Evolutionary conservation across 768 basidiomycete genomes (phyloP), one percentile per base, ranked within the genome.

Genomic region (Inosperma sp.): DNA sequence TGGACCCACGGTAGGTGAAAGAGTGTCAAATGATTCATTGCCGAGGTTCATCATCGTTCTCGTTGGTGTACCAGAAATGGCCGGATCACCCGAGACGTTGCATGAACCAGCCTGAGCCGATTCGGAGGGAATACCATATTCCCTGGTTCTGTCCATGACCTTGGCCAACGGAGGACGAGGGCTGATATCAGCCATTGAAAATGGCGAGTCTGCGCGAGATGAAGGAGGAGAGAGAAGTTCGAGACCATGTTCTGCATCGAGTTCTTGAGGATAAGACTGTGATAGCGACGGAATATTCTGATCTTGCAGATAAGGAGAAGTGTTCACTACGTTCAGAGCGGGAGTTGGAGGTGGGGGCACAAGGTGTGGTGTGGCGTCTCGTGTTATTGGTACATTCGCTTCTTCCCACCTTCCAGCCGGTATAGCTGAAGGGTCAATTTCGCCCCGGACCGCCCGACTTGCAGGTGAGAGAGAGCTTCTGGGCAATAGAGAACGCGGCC

Each of bases 161-260:
- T 50, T 51, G 14, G 57, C 52, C 13, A 54, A 13, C 3, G 51
- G 23, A 5, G 50, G 41, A 9, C 50, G 47, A 14, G 62, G 60
- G 42, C 62, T 64, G 33, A 59, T 19, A 5, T 53, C 55, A 4
- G 59, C 59, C 49, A 64, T 55, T n/a, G 69, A 68, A 57, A 74
- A 75, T 2, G 72, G 74, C 5, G 72, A 69, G 14, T 68, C 65
- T 1, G 73, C 59, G 17, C 71, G 68, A 6, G 73, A 75, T 6
- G 73, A 72, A 2, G 74, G 71, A 6, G 73, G 71, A 13, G 73
- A 75, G 41, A 76, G 65, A 21, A 77, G 64, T 49, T 73, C 72
- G 21, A 76, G 58, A 22, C 69, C 72, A 35, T 67, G 69, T 55
- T 76, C 75, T 25, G 68, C 65, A 46, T 74, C 73, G 51, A 75